phyloP scores from a whole-genome alignment of 306 rosid genomes.

The Prunus davidiana region DNA sequence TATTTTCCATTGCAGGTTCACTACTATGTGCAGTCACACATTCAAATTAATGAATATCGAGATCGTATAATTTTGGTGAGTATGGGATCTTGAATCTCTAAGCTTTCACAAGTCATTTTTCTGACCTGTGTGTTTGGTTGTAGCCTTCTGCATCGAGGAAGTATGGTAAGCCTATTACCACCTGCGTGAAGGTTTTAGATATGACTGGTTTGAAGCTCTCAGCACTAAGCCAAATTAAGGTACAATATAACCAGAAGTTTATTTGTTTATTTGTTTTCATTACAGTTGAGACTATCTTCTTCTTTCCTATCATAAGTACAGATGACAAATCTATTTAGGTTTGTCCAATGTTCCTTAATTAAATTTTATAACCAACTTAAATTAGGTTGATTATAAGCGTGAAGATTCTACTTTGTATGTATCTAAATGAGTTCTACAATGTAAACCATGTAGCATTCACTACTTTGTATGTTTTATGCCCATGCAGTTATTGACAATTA shows the following conservation, averaged over 20 bases:
- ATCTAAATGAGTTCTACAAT: background rate
- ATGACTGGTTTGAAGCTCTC: constrained; percentile 95
- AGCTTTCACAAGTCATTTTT: constrained; percentile 2
- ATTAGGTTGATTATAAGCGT: background rate
- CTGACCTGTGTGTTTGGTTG: constrained; percentile 29
- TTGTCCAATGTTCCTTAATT: background rate
- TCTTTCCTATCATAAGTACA: background rate
- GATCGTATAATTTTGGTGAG: constrained; percentile 80
- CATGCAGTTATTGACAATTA: constrained; percentile 70
- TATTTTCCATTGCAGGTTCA: constrained; percentile 57
- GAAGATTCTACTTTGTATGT: background rate
- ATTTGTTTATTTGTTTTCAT: background rate
- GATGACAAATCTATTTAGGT: background rate
- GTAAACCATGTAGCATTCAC: background rate
- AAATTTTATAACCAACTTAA: background rate
- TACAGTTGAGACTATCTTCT: background rate
- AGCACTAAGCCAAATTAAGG: constrained; percentile 90
- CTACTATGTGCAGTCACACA: constrained; percentile 97
- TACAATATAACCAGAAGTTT: constrained; percentile 3
- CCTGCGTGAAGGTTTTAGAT: constrained; percentile 86
- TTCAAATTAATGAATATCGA: constrained; percentile 94
- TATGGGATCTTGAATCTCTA: constrained; percentile 16
- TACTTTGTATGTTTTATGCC: constrained; percentile 24
- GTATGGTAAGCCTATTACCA: constrained; percentile 67
- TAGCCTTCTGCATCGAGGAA: constrained; percentile 90